These are phyloP conservation scores for Fusarium sp. DNA, from an alignment of 2,329 filamentous ascomycete genomes.

Conservation along the genomic window DNA sequence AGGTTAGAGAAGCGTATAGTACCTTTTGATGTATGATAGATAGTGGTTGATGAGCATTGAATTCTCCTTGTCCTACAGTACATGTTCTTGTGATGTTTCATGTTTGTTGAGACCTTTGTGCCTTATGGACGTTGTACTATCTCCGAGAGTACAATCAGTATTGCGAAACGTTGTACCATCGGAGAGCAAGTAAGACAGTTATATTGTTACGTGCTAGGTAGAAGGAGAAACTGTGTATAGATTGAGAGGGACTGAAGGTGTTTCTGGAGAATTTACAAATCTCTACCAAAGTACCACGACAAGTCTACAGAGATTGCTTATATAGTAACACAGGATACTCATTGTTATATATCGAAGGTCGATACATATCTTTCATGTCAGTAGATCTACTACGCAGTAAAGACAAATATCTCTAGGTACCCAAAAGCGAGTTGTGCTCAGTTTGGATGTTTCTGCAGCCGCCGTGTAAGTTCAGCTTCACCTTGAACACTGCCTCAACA, in stretches of 20 bases:
- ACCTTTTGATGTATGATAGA: slow-evolving; percentile 38
- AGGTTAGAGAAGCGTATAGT: slow-evolving; percentile 14
- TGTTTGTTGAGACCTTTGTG: not conserved
- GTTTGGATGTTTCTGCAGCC: too few relatives aligned
- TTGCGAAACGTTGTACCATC: not conserved
- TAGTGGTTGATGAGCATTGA: slow-evolving; percentile 19
- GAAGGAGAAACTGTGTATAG: not conserved
- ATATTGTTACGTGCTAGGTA: not conserved
- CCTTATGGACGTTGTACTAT: not conserved
- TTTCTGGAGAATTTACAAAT: too few relatives aligned
- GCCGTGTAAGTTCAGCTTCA: too few relatives aligned
- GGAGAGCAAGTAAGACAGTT: not conserved
- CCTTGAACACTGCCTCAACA: too few relatives aligned
- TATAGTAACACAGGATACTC: too few relatives aligned
- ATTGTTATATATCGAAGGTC: too few relatives aligned
- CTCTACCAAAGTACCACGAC: not conserved
- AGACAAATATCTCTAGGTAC: too few relatives aligned
- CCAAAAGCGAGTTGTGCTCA: too few relatives aligned
- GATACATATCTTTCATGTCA: too few relatives aligned
- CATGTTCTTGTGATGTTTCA: not conserved
- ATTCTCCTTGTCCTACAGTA: slow-evolving; percentile 14
- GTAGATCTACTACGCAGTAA: too few relatives aligned
- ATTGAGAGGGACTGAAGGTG: too few relatives aligned
- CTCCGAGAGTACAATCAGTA: not conserved
- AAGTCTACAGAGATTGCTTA: not conserved